These are phyloP conservation scores for Fusarium ambrosium DNA, from an alignment of 2,329 filamentous ascomycete species.

Conservation along the genomic window DNA sequence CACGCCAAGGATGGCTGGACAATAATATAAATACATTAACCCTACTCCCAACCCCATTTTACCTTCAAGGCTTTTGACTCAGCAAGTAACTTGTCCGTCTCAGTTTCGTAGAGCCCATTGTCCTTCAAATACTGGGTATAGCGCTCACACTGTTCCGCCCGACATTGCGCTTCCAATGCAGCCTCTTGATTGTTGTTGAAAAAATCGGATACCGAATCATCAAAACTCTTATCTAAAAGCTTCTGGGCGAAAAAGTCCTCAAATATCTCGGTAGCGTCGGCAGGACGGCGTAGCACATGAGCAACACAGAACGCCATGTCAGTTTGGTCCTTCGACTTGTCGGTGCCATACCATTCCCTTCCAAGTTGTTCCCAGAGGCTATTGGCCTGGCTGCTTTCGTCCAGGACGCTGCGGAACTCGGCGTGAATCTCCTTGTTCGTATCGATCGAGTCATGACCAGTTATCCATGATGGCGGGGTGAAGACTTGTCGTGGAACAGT, in stretches of 20 bases:
- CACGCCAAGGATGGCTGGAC: background rate
- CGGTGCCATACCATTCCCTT: slow-evolving; percentile 34
- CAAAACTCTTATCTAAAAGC: slow-evolving; percentile 12
- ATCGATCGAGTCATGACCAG: slow-evolving; percentile 17
- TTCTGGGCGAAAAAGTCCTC: slow-evolving; percentile 20
- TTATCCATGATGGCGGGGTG: slow-evolving; percentile 39
- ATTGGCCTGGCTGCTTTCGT: slow-evolving; percentile 18
- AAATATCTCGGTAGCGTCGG: slow-evolving; percentile 26
- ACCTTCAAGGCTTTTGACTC: slow-evolving; percentile 26
- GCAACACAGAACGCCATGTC: slow-evolving; percentile 29
- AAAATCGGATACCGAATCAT: slow-evolving; percentile 28
- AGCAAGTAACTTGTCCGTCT: slow-evolving; percentile 24
- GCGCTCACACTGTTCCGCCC: slow-evolving; percentile 30
- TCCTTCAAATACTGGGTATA: slow-evolving; percentile 36
- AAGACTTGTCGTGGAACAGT: slow-evolving; percentile 32
- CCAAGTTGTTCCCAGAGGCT: slow-evolving; percentile 1
- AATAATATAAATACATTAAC: no score
- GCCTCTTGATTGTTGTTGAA: slow-evolving; percentile 23
- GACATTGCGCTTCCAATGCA: slow-evolving; percentile 25
- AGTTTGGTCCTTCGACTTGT: slow-evolving; percentile 2
- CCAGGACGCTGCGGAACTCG: slow-evolving; percentile 26
- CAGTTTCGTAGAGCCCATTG: slow-evolving; percentile 31
- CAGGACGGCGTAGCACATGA: slow-evolving; percentile 29
- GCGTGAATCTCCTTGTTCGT: slow-evolving; percentile 19
- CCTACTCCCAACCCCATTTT: slow-evolving; percentile 25